Conservation (phyloP, 257 asterid species). For the Catharanthus roseus region DNA sequence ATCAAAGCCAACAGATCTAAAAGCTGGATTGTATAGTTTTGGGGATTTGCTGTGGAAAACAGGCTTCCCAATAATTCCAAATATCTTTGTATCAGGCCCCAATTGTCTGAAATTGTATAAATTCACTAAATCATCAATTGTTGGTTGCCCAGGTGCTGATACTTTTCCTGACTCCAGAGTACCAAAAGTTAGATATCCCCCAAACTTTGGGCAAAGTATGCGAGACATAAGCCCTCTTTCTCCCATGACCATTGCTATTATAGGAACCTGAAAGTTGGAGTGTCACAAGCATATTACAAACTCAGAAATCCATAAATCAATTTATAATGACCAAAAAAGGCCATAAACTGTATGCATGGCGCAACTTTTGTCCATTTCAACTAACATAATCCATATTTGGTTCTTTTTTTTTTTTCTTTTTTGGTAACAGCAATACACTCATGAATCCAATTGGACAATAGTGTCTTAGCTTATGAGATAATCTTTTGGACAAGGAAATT, state of each 20-base stretch:
- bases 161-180: slow-evolving; percentile 76
- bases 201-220: slow-evolving; percentile 84
- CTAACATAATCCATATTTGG: neutral
- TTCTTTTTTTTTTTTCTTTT: neutral
- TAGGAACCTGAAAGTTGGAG: slow-evolving; percentile 57
- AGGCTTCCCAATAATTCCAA: slow-evolving; percentile 90
- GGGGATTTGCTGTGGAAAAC: slow-evolving; percentile 98
- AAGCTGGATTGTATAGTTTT: slow-evolving; percentile 67
- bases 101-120: slow-evolving; percentile 76
- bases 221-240: slow-evolving; percentile 93
- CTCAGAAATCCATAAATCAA: neutral
- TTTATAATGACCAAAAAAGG: neutral
- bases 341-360: neutral
- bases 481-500: neutral
- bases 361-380: neutral
- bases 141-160: slow-evolving; percentile 99
- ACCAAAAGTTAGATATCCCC: slow-evolving; percentile 96
- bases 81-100: slow-evolving; percentile 77
- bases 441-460: neutral
- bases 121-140: slow-evolving; percentile 66
- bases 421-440: too few species aligned
- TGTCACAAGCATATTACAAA: slow-evolving; percentile 5
- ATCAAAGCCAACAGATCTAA: slow-evolving; percentile 62
- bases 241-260: slow-evolving; percentile 97
- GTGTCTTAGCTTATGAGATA: neutral